Evolutionary conservation across 129 eudicot species (phyloP).

Genomic region (Smallanthus sonchifolius): DNA sequence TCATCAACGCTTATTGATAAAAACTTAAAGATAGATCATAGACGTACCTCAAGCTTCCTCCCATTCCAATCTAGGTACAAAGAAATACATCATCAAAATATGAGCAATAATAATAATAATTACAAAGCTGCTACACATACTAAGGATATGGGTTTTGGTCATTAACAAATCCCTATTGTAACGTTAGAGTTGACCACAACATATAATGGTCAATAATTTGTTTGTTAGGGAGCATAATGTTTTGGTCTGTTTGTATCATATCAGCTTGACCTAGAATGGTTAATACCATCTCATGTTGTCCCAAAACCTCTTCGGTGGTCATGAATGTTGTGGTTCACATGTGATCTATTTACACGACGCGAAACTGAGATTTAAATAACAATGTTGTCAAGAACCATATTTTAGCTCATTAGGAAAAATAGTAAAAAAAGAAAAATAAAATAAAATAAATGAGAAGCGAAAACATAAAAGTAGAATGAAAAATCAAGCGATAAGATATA

Average conservation of each 20-base stretch:
- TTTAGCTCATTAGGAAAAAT: not conserved
- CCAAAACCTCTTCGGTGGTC: constrained; percentile 62
- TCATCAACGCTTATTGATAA: not conserved
- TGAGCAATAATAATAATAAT: not conserved
- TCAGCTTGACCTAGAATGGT: constrained; percentile 45
- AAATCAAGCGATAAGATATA: not conserved
- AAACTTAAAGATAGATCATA: not conserved
- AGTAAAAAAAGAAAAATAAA: not conserved
- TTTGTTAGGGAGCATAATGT: constrained; percentile 14
- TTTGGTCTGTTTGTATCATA: constrained; percentile 24
- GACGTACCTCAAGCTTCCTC: not conserved
- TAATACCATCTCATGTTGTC: constrained; percentile 40
- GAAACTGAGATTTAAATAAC: constrained; percentile 40
- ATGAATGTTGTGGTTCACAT: constrained; percentile 39
- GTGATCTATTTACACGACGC: constrained; percentile 51
- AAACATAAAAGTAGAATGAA: not conserved
- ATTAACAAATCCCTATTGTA: constrained; percentile 5
- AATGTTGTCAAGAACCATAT: constrained; percentile 7
- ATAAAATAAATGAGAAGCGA: not conserved
- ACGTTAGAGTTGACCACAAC: constrained; percentile 7
- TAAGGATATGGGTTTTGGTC: constrained; percentile 2
- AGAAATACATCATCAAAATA: not conserved
- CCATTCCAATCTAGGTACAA: not conserved
- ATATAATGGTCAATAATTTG: constrained; percentile 10
- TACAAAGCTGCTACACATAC: not conserved